phyloP scores from a whole-genome alignment of 2,329 filamentous ascomycete genomes.

The Kalaharituber pfeilii region DNA sequence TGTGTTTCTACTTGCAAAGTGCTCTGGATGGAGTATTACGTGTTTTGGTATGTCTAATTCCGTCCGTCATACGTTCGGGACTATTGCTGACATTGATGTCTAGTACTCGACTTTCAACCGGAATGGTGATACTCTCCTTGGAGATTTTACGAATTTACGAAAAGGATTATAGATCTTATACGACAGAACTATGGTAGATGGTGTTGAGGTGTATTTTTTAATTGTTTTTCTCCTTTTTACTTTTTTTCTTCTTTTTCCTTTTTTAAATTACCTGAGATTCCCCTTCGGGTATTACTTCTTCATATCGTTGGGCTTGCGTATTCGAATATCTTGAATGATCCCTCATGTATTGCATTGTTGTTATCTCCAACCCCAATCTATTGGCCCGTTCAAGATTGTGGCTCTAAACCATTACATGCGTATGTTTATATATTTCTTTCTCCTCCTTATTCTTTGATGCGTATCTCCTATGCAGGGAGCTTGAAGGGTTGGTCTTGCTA shows the following conservation, averaged over 20 bases:
- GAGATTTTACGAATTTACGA: conserved; percentile 1
- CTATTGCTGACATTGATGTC: conserved; percentile 1
- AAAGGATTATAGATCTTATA: not conserved
- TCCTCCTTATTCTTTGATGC: not conserved
- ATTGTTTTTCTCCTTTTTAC: conserved; percentile 1
- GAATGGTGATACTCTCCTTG: conserved; percentile 11
- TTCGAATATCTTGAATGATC: no score
- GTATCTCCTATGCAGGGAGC: no score
- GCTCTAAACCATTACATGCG: no score
- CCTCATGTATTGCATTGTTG: no score
- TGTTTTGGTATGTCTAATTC: conserved; percentile 1
- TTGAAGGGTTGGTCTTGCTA: no score
- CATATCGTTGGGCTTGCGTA: no score
- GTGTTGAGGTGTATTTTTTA: conserved; percentile 1
- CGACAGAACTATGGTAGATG: conserved; percentile 1
- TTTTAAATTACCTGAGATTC: no score
- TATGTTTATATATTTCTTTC: not conserved
- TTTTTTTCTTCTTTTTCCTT: conserved; percentile 1
- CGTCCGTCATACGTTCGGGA: not conserved
- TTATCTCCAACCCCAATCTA: no score
- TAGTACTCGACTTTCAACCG: conserved; percentile 15
- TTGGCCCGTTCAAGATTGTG: no score
- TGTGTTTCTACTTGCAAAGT: conserved; percentile 13
- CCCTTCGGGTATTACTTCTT: no score
- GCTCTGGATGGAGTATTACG: conserved; percentile 15